These are phyloP conservation scores for Phytophthora citricola DNA, from an alignment of 352 stramenopile genomes.

Conservation along the genomic window DNA sequence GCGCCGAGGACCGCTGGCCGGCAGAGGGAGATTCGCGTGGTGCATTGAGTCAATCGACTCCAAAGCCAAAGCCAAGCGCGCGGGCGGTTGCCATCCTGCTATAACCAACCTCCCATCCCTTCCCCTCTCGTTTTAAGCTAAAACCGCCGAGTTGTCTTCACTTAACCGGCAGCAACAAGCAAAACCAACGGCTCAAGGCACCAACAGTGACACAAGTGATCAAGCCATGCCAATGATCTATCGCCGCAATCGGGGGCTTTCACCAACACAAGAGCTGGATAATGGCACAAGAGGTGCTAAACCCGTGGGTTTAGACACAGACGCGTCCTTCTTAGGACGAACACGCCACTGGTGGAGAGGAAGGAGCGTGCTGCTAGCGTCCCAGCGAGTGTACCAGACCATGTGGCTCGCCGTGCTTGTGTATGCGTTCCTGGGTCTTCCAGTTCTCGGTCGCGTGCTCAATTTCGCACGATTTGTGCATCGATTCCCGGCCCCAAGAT, in stretches of 20 bases:
- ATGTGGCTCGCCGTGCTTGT: constrained; percentile 73
- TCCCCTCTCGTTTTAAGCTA: constrained; percentile 4
- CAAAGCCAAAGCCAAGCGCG: not conserved
- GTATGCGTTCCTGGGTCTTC: constrained; percentile 71
- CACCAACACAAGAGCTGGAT: constrained; percentile 33
- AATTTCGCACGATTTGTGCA: constrained; percentile 69
- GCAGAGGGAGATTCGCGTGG: constrained; percentile 12
- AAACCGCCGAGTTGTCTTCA: constrained; percentile 21
- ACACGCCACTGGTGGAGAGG: constrained; percentile 40
- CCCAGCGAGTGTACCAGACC: constrained; percentile 60
- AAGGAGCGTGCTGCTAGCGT: constrained; percentile 33
- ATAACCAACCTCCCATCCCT: constrained; percentile 7
- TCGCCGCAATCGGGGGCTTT: constrained; percentile 54
- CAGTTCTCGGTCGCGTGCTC: constrained; percentile 65
- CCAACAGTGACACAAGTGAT: constrained; percentile 1
- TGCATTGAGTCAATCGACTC: constrained; percentile 6
- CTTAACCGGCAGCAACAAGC: constrained; percentile 5
- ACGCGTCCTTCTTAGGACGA: constrained; percentile 33
- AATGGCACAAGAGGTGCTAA: constrained; percentile 32
- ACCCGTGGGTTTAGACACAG: constrained; percentile 19
- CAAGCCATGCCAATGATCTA: constrained; percentile 67
- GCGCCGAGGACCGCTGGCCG: constrained; percentile 22
- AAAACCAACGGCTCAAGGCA: constrained; percentile 9
- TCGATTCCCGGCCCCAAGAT: constrained; percentile 57
- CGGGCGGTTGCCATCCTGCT: not conserved